A percentile compares a stretch with the other conserved stretches of the same genome.
These are phyloP conservation scores for Bolboschoenoplectus hybrid DNA, from an alignment of 202 grass and related monocot species.

Conservation along the genomic window DNA sequence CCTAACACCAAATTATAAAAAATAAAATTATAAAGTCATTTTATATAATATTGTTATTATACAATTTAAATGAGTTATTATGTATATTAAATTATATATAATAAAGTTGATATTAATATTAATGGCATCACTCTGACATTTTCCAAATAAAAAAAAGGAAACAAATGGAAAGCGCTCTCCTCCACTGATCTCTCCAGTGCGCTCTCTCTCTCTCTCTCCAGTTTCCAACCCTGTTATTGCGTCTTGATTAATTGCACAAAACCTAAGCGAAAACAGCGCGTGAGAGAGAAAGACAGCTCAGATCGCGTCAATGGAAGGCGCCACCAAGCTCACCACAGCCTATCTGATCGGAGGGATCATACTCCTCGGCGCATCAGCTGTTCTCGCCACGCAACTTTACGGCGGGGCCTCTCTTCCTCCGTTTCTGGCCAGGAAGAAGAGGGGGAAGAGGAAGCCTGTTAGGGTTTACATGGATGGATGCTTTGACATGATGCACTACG, in stretches of 20 bases:
- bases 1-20: constrained; percentile 16
- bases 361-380: constrained; percentile 42
- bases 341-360: constrained; percentile 71
- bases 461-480: constrained; percentile 61
- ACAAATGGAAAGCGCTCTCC: constrained; percentile 24
- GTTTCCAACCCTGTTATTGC: neutral
- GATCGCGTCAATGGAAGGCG: constrained; percentile 41
- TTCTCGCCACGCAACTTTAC: constrained; percentile 29
- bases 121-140: no score
- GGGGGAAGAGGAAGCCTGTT: constrained; percentile 39
- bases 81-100: no score
- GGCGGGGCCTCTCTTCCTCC: constrained; percentile 29
- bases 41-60: no score
- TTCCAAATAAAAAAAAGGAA: neutral
- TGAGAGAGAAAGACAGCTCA: neutral
- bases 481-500: constrained; percentile 64
- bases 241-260: constrained; percentile 1
- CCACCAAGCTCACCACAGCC: constrained; percentile 45
- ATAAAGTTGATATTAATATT: no score
- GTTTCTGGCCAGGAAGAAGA: constrained; percentile 6
- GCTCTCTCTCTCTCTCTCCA: neutral
- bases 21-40: neutral
- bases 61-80: no score
- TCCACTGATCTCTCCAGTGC: constrained; percentile 8
- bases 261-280: neutral